phyloP scores from a whole-genome alignment of 768 basidiomycete genomes.

The Plicaturopsis crispa region DNA sequence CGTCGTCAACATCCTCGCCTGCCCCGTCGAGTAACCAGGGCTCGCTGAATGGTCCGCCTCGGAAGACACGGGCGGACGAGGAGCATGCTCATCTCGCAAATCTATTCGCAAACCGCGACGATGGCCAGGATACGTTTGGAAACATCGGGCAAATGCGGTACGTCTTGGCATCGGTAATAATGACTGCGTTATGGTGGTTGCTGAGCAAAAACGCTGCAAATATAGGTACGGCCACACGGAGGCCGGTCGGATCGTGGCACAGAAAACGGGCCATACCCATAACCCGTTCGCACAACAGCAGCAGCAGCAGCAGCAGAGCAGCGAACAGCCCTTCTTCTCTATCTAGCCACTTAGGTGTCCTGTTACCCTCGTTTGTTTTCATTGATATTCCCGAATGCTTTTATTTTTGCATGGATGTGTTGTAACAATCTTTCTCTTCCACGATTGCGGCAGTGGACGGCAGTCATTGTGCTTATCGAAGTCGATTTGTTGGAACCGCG shows the following conservation, averaged over 20 bases:
- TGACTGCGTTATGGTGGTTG: conserved; percentile 3
- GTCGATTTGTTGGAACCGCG: no score
- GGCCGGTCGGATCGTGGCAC: conserved; percentile 38
- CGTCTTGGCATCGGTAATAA: conserved; percentile 16
- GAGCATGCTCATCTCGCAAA: conserved; percentile 68
- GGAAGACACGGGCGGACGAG: conserved; percentile 47
- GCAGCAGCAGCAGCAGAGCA: conserved; percentile 42
- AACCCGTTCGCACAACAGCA: conserved; percentile 69
- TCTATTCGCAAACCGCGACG: conserved; percentile 83
- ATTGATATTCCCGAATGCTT: conserved; percentile 3
- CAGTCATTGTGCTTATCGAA: conserved; percentile 25
- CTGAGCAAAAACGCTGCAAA: conserved; percentile 1
- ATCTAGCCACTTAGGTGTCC: conserved; percentile 41
- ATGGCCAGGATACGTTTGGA: conserved; percentile 94
- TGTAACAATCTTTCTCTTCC: conserved; percentile 3
- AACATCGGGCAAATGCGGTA: conserved; percentile 74
- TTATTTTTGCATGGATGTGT: no score
- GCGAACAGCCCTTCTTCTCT: conserved; percentile 77
- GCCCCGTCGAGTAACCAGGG: background rate
- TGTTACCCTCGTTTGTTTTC: conserved; percentile 6
- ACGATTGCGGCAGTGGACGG: conserved; percentile 4
- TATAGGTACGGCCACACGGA: conserved; percentile 52
- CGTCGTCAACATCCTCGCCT: conserved; percentile 30
- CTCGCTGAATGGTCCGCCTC: background rate
- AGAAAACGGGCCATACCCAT: conserved; percentile 40